A percentile compares a stretch with the other conserved stretches of the same genome.
Conservation (phyloP, 768 basidiomycete species). For the Boletellus sp. region DNA sequence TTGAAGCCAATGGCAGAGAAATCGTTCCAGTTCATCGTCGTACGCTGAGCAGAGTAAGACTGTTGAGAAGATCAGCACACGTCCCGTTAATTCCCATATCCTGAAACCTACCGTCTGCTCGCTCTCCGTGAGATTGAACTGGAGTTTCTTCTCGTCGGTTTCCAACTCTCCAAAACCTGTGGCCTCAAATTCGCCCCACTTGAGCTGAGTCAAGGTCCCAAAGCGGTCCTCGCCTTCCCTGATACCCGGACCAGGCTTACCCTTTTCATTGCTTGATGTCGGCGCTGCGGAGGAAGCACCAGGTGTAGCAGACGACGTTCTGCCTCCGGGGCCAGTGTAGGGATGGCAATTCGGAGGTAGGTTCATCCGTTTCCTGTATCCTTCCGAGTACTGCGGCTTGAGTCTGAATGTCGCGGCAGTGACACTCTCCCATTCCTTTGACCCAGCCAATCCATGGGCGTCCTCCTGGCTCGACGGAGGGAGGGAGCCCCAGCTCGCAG, state of each 20-base stretch:
- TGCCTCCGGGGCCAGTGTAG: conserved; percentile 27
- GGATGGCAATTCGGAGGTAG: conserved; percentile 61
- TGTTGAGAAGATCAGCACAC: conserved; percentile 27
- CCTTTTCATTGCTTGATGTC: conserved; percentile 28
- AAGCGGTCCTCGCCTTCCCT: conserved; percentile 66
- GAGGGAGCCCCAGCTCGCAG: conserved; percentile 45
- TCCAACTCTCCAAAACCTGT: conserved; percentile 68
- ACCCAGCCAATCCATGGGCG: conserved; percentile 42
- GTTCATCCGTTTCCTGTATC: conserved; percentile 74
- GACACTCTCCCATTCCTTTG: conserved; percentile 78
- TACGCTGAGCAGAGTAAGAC: conserved; percentile 68
- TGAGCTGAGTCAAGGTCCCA: conserved; percentile 76
- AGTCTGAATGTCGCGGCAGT: conserved; percentile 58
- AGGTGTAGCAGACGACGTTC: conserved; percentile 40
- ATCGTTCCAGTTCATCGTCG: conserved; percentile 87
- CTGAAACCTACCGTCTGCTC: conserved; percentile 55
- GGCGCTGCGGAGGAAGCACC: conserved; percentile 38
- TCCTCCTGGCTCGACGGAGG: conserved; percentile 23
- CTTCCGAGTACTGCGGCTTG: conserved; percentile 67
- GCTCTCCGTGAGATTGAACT: conserved; percentile 90
- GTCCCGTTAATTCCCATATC: background rate
- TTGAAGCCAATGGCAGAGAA: conserved; percentile 84
- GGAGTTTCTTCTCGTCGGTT: conserved; percentile 62
- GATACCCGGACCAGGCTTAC: conserved; percentile 30
- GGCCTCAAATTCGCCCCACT: conserved; percentile 89